Base-by-base conservation (phyloP, 345 rosid genomes). In the Bruguiera gymnorhiza region DNA sequence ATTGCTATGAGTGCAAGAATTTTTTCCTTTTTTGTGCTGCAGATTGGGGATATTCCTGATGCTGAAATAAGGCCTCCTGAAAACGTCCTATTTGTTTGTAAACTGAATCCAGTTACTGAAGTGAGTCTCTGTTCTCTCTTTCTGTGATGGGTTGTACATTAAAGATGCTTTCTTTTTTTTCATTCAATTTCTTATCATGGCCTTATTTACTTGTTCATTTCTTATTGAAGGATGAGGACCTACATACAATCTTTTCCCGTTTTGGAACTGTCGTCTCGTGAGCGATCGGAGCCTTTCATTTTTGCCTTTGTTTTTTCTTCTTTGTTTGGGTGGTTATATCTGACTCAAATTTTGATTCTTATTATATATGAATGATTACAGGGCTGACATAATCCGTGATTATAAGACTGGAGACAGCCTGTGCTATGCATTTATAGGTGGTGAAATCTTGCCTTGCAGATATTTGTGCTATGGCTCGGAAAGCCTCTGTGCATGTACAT, bases 101-200 rank as follows among this genome's bases (percentile, higher is more conserved):
- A 95, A 83, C 76, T 95, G 72, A 95, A 95, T 84, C 98, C 99
- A 11, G 97, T 90, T 63, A 95, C 99, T 52, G 97, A 95, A 86
- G 99, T 91, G 76, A 70, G 90, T 86, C 39, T 53, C 71, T 79
- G 29, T 69, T 76, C 51, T 66, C 46, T 70, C 54, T 15, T 27
- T 68, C 15, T 70, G 21, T 57, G 37, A 30, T 66, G 10, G 26
- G 30, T 10, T 15, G 16, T 24, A 10, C 11, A 24, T 2, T 68
- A 60, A n/a, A 69, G 24, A 21, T 56, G 60, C 16, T 56, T 56
- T 24, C 31, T 24, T 24, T 56, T 16, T 10, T 24, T 56, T 56
- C 29, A 9, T 56, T 56, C 16, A 21, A 11, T 56, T 56, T 56
- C 29, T 15, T 8, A 56, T 56, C 50, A 43, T 15, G 18, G 19